Conservation (phyloP, 2,329 filamentous ascomycete species). For the Dichotomopilus funicola region DNA sequence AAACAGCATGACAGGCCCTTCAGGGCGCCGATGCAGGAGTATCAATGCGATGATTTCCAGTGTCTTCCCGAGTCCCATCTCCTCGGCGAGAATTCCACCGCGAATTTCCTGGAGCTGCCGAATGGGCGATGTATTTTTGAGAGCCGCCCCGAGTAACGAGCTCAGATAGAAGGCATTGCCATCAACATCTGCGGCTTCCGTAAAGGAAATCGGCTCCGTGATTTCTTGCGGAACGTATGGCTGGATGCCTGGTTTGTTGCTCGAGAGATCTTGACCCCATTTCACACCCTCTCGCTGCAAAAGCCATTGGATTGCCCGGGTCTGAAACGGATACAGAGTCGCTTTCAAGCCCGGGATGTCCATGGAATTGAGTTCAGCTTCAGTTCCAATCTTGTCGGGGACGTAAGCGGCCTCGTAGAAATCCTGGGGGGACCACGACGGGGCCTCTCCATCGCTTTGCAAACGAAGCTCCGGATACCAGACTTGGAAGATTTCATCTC, state of each 20-base stretch:
- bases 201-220: conserved; percentile 40
- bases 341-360: conserved; percentile 40
- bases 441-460: background rate
- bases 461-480: conserved; percentile 17
- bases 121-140: conserved; percentile 43
- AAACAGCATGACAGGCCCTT: conserved; percentile 15
- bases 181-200: conserved; percentile 36
- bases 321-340: conserved; percentile 65
- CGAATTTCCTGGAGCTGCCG: conserved; percentile 37
- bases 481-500: conserved; percentile 16
- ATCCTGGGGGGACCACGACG: conserved; percentile 40
- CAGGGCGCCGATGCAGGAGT: conserved; percentile 49
- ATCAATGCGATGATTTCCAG: conserved; percentile 68
- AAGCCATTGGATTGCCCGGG: conserved; percentile 63
- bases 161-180: conserved; percentile 41
- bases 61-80: conserved; percentile 81
- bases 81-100: conserved; percentile 67
- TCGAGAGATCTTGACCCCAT: conserved; percentile 31
- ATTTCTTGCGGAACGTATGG: conserved; percentile 15
- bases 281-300: conserved; percentile 57
- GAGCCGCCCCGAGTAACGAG: conserved; percentile 54
- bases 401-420: conserved; percentile 67
- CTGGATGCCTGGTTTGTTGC: conserved; percentile 22
- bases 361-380: conserved; percentile 34
- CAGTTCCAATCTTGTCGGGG: conserved; percentile 39